These are phyloP conservation scores for Akebia trifoliata DNA, from an alignment of 164 flowering plant species.

Conservation along the genomic window DNA sequence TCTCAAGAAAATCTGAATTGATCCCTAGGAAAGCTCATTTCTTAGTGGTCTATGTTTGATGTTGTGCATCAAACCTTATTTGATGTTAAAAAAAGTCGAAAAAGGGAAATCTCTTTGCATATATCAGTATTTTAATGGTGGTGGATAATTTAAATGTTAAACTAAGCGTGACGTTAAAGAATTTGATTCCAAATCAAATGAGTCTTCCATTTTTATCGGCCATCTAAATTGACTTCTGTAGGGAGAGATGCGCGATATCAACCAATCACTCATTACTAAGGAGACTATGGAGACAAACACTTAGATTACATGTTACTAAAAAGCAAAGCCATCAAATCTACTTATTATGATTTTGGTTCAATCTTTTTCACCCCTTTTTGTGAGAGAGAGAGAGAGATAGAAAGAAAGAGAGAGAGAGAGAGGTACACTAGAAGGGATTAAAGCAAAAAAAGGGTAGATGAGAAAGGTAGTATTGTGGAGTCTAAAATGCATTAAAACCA, in stretches of 20 bases:
- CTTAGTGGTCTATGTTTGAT: too few relatives aligned
- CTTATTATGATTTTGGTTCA: slow-evolving; percentile 43
- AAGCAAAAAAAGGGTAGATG: background rate
- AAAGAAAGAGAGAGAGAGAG: slow-evolving; percentile 3
- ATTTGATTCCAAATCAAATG: slow-evolving; percentile 6
- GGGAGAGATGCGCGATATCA: slow-evolving; percentile 16
- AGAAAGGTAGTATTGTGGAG: background rate
- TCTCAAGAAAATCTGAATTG: too few relatives aligned
- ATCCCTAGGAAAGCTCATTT: too few relatives aligned
- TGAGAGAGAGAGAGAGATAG: slow-evolving; percentile 14
- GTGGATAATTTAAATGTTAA: too few relatives aligned
- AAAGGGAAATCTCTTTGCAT: too few relatives aligned
- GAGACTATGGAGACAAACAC: slow-evolving; percentile 37
- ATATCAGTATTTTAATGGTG: too few relatives aligned
- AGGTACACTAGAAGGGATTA: too few relatives aligned
- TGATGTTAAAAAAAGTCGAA: too few relatives aligned
- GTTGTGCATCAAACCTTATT: too few relatives aligned
- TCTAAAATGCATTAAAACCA: slow-evolving; percentile 4
- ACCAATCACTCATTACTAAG: slow-evolving; percentile 19
- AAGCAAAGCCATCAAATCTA: slow-evolving; percentile 60
- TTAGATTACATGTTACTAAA: slow-evolving; percentile 50
- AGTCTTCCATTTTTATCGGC: slow-evolving; percentile 3
- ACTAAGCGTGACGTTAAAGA: too few relatives aligned
- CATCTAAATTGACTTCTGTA: slow-evolving; percentile 18
- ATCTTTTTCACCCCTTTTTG: slow-evolving; percentile 12